These are phyloP conservation scores for Ustilago loliicola DNA, from an alignment of 1,284 basidiomycete genomes.

Conservation along the genomic window DNA sequence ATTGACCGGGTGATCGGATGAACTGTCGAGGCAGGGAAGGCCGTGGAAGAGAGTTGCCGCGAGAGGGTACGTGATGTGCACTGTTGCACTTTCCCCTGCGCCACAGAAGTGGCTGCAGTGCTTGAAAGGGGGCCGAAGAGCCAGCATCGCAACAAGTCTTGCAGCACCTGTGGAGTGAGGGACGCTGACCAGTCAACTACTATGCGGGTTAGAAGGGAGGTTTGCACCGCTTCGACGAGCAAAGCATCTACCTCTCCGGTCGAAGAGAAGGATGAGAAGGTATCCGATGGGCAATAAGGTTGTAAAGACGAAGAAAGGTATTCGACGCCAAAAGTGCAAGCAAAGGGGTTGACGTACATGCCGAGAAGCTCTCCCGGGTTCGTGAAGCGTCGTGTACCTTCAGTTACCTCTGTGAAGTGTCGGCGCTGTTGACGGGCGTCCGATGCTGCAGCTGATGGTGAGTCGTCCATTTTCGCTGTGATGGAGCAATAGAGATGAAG, in stretches of 20 bases:
- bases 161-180: not conserved
- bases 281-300: not conserved
- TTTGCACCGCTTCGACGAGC: slow-evolving; percentile 26
- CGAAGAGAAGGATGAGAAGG: not conserved
- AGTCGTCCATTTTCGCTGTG: not conserved
- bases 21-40: not conserved
- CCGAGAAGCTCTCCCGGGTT: not conserved
- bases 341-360: slow-evolving; percentile 7
- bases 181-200: slow-evolving; percentile 20
- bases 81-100: slow-evolving; percentile 24
- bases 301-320: not conserved
- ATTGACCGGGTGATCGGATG: slow-evolving; percentile 9
- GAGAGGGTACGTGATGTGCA: slow-evolving; percentile 23
- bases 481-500: not conserved
- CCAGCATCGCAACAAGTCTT: slow-evolving; percentile 13
- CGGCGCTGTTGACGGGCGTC: slow-evolving; percentile 18
- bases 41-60: slow-evolving; percentile 5
- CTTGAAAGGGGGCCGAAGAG: slow-evolving; percentile 15
- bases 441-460: not conserved
- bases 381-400: slow-evolving; percentile 14
- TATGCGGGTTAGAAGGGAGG: slow-evolving; percentile 22
- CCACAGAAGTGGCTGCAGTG: not conserved
- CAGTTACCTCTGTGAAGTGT: slow-evolving; percentile 8
- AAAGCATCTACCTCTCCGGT: not conserved
- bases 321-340: slow-evolving; percentile 2